phyloP scores from a whole-genome alignment of 225 moss, liverwort and hornwort species.

The Pseudoscleropodium purum region DNA sequence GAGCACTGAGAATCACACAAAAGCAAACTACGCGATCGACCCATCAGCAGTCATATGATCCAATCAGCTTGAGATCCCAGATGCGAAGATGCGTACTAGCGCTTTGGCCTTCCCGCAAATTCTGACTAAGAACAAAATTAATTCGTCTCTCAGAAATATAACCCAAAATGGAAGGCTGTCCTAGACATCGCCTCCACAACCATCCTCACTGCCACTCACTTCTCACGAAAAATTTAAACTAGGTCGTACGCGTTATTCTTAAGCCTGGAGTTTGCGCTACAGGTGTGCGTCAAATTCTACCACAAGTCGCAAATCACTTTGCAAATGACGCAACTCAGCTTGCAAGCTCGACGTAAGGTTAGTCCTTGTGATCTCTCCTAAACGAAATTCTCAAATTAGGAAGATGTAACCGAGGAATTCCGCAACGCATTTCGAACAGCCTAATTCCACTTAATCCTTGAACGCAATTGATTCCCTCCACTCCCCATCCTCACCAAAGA shows the following conservation, averaged over 20 bases:
- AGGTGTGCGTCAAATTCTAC: background rate
- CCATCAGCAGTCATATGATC: background rate
- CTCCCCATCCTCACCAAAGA: background rate
- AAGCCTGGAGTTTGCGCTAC: background rate
- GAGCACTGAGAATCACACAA: background rate
- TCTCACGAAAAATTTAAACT: background rate
- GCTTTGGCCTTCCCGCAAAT: background rate
- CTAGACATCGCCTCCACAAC: background rate
- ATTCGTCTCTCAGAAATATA: background rate
- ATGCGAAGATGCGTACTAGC: background rate
- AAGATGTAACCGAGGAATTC: background rate
- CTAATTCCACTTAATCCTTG: background rate
- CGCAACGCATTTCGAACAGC: background rate
- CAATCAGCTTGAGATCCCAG: background rate
- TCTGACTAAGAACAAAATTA: background rate
- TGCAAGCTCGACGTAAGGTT: background rate
- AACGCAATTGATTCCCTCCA: background rate
- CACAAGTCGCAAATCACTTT: background rate
- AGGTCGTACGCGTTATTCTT: background rate
- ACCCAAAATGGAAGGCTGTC: background rate
- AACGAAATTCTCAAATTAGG: background rate
- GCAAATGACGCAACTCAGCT: background rate
- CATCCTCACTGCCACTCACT: background rate
- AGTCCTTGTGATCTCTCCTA: background rate
- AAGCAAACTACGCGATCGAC: background rate